A percentile compares a stretch with the other conserved stretches of the same genome.
phyloP scores from a whole-genome alignment of 2,329 filamentous ascomycete species.

The Hypoxylon sp. region DNA sequence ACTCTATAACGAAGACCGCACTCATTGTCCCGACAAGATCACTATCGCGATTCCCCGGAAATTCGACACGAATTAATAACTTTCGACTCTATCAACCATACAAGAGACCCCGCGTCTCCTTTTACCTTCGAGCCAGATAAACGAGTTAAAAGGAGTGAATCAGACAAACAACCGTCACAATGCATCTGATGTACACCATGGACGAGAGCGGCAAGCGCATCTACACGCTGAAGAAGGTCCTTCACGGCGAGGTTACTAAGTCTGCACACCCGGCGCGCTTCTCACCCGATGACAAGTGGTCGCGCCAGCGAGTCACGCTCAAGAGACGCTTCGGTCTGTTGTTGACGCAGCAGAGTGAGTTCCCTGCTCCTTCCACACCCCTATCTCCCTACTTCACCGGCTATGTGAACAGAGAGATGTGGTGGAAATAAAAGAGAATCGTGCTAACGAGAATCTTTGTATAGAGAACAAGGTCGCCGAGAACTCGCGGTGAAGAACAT shows the following conservation, averaged over 20 bases:
- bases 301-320: constrained; percentile 92
- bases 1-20: background rate
- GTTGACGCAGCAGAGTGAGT: constrained; percentile 80
- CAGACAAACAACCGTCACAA: constrained; percentile 49
- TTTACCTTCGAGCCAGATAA: background rate
- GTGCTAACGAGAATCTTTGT: constrained; percentile 24
- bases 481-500: constrained; percentile 43
- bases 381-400: background rate
- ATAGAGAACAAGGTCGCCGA: constrained; percentile 54
- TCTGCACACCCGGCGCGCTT: constrained; percentile 96
- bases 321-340: constrained; percentile 94
- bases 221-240: constrained; percentile 96
- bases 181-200: constrained; percentile 86
- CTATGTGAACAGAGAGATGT: too few species aligned
- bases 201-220: constrained; percentile 86
- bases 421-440: too few species aligned
- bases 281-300: constrained; percentile 99
- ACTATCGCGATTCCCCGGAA: background rate
- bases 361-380: constrained; percentile 22
- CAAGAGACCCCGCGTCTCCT: too few species aligned
- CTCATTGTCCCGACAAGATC: background rate
- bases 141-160: background rate
- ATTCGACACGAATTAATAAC: background rate
- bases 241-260: constrained; percentile 88
- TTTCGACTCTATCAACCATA: background rate